Evolutionary conservation across 768 basidiomycete genomes (phyloP), one percentile per base, ranked within the genome.

Genomic region (Trametes punicea): DNA sequence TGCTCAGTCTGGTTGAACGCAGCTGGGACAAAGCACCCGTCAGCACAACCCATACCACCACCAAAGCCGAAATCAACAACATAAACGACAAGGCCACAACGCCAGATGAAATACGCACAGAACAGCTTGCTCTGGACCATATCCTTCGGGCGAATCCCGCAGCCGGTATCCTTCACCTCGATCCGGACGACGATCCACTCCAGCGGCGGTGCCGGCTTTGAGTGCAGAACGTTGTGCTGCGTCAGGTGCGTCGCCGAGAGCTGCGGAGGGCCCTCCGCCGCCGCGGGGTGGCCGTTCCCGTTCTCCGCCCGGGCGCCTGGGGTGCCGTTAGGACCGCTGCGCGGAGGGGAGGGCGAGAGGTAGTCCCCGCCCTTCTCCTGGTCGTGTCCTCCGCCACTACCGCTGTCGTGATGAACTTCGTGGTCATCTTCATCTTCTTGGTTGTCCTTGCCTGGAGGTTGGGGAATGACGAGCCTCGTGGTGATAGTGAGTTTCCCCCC

Each of bases 111-210:
- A 31, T 34, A 73, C 84, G 67, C 63, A 86, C 87, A 84, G 64
- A 89, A 89, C 16, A 88, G 71, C 63, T 87, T 88, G 51, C 79
- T 78, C 61, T 87, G 81, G 1, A 77, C 75, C 71, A 93, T 84
- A 67, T 93, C 91, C 64, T 75, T 75, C 36, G 77, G 77, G 45
- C 74, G 73, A 52, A 88, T 81, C 3, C 87, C 87, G 39, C 74
- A 80, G 4, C 81, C 87, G 0, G 90, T 92, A 71, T 93, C 91
- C 4, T 80, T 79, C 3, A 94, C 81, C 67, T 93, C 91, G 26
- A 93, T 87, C 54, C 92, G 78, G n/a, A 94, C 88, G 48, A 90
- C 85, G 56, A 90, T 87, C 67, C 74, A 73, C 59, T 89, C 86
- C 53, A 79, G 58, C 2, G 75, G 73, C 0, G 73, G 60, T 5